Evolutionary conservation across 2,329 filamentous ascomycete genomes (phyloP), one percentile per base, ranked within the genome.

Genomic region (Ophiostoma sp.): DNA sequence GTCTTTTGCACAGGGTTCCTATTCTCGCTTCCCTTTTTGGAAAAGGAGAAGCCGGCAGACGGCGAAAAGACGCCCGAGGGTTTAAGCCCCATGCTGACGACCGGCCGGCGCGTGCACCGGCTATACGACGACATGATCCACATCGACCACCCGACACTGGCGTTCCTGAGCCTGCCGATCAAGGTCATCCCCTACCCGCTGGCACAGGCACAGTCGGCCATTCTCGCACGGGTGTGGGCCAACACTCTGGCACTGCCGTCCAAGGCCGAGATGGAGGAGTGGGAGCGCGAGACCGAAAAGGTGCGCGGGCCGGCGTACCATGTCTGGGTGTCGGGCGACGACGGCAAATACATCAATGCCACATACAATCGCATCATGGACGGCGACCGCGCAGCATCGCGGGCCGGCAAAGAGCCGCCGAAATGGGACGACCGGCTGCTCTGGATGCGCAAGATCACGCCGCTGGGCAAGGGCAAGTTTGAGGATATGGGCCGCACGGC

Each of bases 1-100:
- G 77, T 98, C 36, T 97, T 94, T 79, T 94, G 92, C 77, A 97
- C 94, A 0, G 94, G 94, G 0, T 98, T 96, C 76, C 86, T 96
- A 70, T 97, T 92, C 79, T 89, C 89, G 5, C 91, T 90, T 71
- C 93, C 93, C 0, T 97, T 97, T 76, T 77, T 90, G 4, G 77
- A 70, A 33, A 77, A 79, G 2, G 35, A 33, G 48, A 36, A 41
- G 41, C 67, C 52, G 39, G 54, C 36, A 13, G 60, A 35, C 13
- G 62, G n/a, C 2, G 54, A 20, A 6, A 67, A 67, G 36, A 68
- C 67, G 13, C 74, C 86, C 4, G 75, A 80, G 11, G 66, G 27
- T 2, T 67, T 70, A n/a, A 48, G 31, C 17, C 79, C 77, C 11
- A 82, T 86, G 0, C 77, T 93, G 1, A 83, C 94, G 70, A 88